Evolutionary conservation across 2,329 filamentous ascomycete species (phyloP).

Genomic region (Clonostachys rhizophaga): DNA sequence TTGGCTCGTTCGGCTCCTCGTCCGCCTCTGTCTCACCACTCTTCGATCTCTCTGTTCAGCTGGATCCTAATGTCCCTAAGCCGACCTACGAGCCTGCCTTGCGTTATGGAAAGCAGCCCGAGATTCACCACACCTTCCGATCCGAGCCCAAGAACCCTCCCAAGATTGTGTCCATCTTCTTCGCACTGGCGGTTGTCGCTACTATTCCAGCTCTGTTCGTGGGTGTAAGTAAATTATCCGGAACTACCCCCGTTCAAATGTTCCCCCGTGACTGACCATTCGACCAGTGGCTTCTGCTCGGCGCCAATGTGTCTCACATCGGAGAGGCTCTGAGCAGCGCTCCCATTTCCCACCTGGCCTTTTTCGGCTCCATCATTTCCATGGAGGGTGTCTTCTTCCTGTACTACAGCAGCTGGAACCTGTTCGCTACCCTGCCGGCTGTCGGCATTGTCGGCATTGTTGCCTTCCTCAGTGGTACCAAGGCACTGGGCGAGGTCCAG

Average conservation of each 20-base stretch:
- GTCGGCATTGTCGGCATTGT: conserved; percentile 63
- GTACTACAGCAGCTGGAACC: conserved; percentile 88
- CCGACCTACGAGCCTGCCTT: conserved; percentile 62
- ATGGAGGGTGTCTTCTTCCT: conserved; percentile 93
- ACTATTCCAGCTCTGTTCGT: conserved; percentile 70
- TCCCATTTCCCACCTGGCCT: conserved; percentile 76
- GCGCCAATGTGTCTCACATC: conserved; percentile 78
- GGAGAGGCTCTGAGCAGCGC: conserved; percentile 69
- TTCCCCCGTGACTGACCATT: no score
- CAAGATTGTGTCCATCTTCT: conserved; percentile 72
- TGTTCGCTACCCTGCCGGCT: conserved; percentile 83
- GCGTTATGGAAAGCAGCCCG: conserved; percentile 77
- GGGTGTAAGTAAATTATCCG: conserved; percentile 39
- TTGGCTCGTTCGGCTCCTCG: conserved; percentile 80
- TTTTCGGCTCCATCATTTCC: conserved; percentile 80
- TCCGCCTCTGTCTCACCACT: conserved; percentile 61
- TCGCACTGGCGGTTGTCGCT: conserved; percentile 67
- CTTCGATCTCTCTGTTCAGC: conserved; percentile 68
- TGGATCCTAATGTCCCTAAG: conserved; percentile 56
- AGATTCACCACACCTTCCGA: conserved; percentile 91
- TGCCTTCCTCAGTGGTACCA: conserved; percentile 80
- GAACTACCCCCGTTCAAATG: no score
- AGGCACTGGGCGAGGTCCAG: conserved; percentile 91
- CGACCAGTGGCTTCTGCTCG: conserved; percentile 70
- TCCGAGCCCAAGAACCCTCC: conserved; percentile 76